Evolutionary conservation across 495 filamentous ascomycete species (phyloP).

Genomic region (Neurospora pannonica): DNA sequence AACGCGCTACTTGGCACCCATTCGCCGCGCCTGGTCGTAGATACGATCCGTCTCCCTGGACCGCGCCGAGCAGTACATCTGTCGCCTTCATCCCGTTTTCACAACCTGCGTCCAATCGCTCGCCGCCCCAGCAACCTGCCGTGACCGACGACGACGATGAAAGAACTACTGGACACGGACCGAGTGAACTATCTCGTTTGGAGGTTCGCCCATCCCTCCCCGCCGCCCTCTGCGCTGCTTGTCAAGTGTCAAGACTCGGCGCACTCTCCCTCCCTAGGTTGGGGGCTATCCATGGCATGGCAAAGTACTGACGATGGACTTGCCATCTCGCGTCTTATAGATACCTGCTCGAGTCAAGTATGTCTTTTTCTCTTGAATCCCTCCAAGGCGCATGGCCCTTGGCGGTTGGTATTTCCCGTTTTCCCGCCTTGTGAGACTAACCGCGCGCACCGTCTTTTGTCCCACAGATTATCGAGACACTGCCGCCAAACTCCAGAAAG

Average conservation of each 20-base stretch:
- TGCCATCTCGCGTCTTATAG: conserved; percentile 31
- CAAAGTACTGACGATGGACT: background rate
- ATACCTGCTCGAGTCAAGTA: conserved; percentile 86
- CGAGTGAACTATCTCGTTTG: conserved; percentile 98
- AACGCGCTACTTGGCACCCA: conserved; percentile 1
- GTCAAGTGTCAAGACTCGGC: conserved; percentile 9
- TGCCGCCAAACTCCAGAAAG: conserved; percentile 70
- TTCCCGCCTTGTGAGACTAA: conserved; percentile 21
- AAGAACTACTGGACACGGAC: conserved; percentile 69
- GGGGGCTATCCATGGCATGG: background rate
- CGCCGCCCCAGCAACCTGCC: conserved; percentile 17
- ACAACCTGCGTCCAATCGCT: conserved; percentile 10
- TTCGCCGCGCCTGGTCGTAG: conserved; percentile 5
- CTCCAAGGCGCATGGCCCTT: conserved; percentile 2
- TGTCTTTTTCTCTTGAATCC: conserved; percentile 26
- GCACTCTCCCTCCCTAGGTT: background rate
- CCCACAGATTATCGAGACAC: conserved; percentile 56
- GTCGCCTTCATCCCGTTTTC: background rate
- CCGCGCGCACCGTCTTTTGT: conserved; percentile 15
- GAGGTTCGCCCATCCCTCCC: conserved; percentile 56
- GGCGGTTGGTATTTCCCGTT: background rate
- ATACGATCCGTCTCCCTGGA: background rate
- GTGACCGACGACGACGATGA: conserved; percentile 34
- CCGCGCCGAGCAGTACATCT: background rate
- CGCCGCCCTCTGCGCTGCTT: conserved; percentile 13